Conservation (phyloP, 2,329 filamentous ascomycete species). For the Claviceps humidiphila region DNA sequence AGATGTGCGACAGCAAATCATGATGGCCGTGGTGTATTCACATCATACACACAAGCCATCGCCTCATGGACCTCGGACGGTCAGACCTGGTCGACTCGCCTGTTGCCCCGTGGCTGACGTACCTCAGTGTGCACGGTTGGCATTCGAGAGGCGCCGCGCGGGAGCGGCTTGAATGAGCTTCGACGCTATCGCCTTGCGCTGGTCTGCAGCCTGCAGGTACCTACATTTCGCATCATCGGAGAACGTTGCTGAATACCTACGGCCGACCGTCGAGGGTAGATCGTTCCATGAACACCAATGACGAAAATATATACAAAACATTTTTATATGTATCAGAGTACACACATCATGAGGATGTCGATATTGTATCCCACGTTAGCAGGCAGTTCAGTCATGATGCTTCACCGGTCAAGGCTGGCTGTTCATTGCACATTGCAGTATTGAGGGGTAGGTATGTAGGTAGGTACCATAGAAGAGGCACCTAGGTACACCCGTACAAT, state of each 20-base stretch:
- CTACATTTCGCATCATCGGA: constrained; percentile 33
- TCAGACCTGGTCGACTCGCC: too few species aligned
- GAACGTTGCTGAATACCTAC: constrained; percentile 45
- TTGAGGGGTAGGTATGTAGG: background rate
- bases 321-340: background rate
- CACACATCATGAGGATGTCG: background rate
- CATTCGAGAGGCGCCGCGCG: too few species aligned
- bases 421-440: background rate
- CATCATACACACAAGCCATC: too few species aligned
- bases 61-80: too few species aligned
- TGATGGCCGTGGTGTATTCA: too few species aligned
- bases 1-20: too few species aligned
- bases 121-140: too few species aligned
- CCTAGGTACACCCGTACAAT: too few species aligned
- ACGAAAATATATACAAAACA: constrained; percentile 13
- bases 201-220: constrained; percentile 45
- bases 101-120: too few species aligned
- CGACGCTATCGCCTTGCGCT: constrained; percentile 32
- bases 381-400: background rate
- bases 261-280: constrained; percentile 42
- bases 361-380: background rate
- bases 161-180: constrained; percentile 16
- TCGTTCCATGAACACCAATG: constrained; percentile 38
- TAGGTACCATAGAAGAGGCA: too few species aligned
- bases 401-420: background rate